Conservation (phyloP, 2,329 filamentous ascomycete genomes). For the Botrytis fabae region DNA sequence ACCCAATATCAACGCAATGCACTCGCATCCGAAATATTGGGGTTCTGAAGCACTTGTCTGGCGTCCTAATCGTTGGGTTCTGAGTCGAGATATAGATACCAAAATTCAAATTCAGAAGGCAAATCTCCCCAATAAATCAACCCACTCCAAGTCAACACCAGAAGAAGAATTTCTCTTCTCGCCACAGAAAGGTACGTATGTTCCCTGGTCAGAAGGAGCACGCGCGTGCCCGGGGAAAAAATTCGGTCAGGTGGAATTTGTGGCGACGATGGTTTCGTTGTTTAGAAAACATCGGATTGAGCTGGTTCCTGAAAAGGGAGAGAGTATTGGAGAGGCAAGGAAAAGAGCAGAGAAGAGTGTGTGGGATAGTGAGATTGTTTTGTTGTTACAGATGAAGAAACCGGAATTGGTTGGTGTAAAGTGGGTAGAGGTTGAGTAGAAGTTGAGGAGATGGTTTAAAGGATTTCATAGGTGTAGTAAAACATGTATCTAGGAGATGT, state of each 20-base stretch:
- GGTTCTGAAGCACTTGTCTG: background rate
- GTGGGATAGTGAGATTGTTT: conserved; percentile 6
- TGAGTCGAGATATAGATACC: background rate
- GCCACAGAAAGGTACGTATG: conserved; percentile 22
- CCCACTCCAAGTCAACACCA: background rate
- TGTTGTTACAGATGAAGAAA: conserved; percentile 12
- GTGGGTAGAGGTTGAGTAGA: conserved; percentile 9
- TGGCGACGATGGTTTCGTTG: conserved; percentile 2
- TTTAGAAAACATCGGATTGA: background rate
- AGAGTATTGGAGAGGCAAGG: background rate
- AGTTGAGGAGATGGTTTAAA: background rate
- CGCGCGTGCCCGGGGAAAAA: conserved; percentile 29
- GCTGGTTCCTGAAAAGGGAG: background rate
- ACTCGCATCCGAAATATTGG: background rate
- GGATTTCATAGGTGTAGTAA: background rate
- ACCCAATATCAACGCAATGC: background rate
- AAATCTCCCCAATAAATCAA: background rate
- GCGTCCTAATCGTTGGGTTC: background rate
- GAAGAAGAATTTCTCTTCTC: conserved; percentile 1
- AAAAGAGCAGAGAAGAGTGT: background rate
- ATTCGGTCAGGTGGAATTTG: conserved; percentile 29
- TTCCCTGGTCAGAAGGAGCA: conserved; percentile 28
- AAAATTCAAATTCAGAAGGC: background rate
- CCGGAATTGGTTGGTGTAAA: background rate
- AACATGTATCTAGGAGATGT: background rate